Percentiles rank a stretch among this genome's conserved stretches.
Evolutionary conservation across 148 eudicot species (phyloP).

Genomic region (Vaccinium macrocarpon): DNA sequence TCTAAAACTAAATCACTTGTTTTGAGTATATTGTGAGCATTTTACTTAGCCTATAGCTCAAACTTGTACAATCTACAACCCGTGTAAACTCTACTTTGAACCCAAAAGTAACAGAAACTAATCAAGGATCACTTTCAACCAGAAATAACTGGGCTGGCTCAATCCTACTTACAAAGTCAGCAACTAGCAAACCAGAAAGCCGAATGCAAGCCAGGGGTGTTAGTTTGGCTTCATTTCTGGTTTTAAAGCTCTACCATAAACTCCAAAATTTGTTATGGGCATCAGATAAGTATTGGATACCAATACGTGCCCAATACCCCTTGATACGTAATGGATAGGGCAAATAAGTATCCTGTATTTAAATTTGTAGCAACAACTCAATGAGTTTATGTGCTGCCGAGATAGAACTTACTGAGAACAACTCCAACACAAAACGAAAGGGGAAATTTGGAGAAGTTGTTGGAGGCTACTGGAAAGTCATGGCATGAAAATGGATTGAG

Average conservation of each 20-base stretch:
- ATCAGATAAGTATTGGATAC: too few species aligned
- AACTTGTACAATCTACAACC: slow-evolving; percentile 6
- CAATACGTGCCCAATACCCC: too few species aligned
- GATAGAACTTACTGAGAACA: too few species aligned
- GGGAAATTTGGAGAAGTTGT: too few species aligned
- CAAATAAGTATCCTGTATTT: too few species aligned
- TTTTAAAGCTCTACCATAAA: background rate
- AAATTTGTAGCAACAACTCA: too few species aligned
- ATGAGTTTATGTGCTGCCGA: too few species aligned
- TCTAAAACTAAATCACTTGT: background rate
- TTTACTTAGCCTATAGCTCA: background rate
- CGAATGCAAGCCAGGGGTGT: background rate
- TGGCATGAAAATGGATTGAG: too few species aligned
- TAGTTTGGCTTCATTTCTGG: slow-evolving; percentile 5
- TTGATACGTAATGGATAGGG: too few species aligned
- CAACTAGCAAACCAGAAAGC: background rate
- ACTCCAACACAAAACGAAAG: too few species aligned
- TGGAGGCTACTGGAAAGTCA: too few species aligned
- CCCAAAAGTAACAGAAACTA: background rate
- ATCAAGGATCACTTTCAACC: background rate
- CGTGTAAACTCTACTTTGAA: background rate
- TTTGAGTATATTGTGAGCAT: background rate
- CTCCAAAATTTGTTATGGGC: too few species aligned
- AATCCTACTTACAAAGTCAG: background rate
- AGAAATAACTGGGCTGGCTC: background rate